Evolutionary conservation across 2,329 filamentous ascomycete genomes (phyloP).

Genomic region (Colletotrichum sp.): DNA sequence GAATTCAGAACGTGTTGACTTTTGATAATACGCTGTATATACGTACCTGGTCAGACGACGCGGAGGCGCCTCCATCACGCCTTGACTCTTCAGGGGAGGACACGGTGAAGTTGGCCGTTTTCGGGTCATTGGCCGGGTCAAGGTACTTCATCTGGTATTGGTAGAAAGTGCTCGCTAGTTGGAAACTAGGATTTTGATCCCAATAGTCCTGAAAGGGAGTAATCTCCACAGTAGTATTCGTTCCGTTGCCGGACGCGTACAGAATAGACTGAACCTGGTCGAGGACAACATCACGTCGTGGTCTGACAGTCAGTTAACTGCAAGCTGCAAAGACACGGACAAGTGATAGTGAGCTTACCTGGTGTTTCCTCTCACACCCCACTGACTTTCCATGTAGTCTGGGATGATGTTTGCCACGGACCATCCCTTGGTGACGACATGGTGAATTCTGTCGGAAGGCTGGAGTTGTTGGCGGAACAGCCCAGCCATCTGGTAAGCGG

Average conservation of each 20-base stretch:
- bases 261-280: conserved; percentile 2
- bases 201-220: conserved; percentile 17
- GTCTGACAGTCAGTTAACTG: neutral
- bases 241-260: conserved; percentile 5
- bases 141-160: conserved; percentile 6
- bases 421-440: conserved; percentile 19
- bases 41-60: conserved; percentile 5
- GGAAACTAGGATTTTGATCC: conserved; percentile 17
- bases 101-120: conserved; percentile 14
- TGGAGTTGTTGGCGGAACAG: conserved; percentile 26
- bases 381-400: conserved; percentile 4
- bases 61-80: neutral
- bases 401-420: conserved; percentile 1
- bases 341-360: neutral
- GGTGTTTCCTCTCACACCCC: conserved; percentile 7
- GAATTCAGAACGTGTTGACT: neutral
- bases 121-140: conserved; percentile 1
- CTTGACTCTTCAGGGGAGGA: conserved; percentile 7
- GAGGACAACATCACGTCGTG: conserved; percentile 8
- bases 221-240: conserved; percentile 12
- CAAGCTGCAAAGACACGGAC: neutral
- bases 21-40: neutral
- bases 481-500: neutral
- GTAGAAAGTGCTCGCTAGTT: conserved; percentile 9
- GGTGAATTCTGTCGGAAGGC: conserved; percentile 24